Base-by-base conservation (phyloP, 495 filamentous ascomycete species). In the Cenococcum geophilum region DNA sequence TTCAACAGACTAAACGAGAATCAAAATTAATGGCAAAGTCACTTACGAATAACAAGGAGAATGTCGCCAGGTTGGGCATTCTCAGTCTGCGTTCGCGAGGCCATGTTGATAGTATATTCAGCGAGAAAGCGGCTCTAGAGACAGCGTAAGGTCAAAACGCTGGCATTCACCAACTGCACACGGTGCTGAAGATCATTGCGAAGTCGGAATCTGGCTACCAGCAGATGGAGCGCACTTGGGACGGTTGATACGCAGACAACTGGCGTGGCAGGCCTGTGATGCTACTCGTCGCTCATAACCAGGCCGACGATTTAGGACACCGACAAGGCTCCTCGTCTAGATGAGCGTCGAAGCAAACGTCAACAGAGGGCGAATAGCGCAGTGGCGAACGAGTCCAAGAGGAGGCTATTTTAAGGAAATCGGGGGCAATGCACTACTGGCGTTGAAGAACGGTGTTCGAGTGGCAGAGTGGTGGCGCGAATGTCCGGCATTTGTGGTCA, bases 41-140 rank as follows among this genome's bases (percentile, higher is more conserved):
- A 68, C 68, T 64, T 65, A 71, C 69, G 69, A 42, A 71, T 57
- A 36, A 71, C 69, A 16, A 69, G 21, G 36, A 71, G 66, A 37
- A 69, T 59, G 45, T 71, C 69, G 60, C 69, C 69, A 12, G 66
- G 63, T 12, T 54, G 63, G n/a, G 67, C 54, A 23, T 60, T 32
- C 34, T 63, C 57, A 1, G 59, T 61, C 34, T 63, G 63, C 21
- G 43, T 47, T 40, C 59, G 22, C 12, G 67, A 14, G 18, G 67
- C 60, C 67, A 66, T 61, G n/a, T 35, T 2, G 60, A 32, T 11
- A 14, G 32, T 2, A 56, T 5, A 37, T 12, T 56, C 47, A 55
- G 40, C 35, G 22, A 48, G 18, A 35, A 18, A 21, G 48, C 48
- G 48, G 25, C 16, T 11, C 8, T 40, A 25, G 11, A 5, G 14